Evolutionary conservation across 805 yeast genomes (phyloP).

Genomic region (Vanderwaltozyma tropicalis): DNA sequence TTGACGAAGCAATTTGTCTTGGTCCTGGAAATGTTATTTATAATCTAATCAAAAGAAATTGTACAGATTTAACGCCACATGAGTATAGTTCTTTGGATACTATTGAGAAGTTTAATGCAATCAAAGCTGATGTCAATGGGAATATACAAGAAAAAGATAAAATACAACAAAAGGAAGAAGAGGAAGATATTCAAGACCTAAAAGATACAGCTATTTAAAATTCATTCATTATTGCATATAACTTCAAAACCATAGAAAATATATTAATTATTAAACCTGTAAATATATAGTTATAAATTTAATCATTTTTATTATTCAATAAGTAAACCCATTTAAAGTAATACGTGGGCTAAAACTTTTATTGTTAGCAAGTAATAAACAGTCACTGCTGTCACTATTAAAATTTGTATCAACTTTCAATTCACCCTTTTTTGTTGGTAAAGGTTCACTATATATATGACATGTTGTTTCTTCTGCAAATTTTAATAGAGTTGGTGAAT

Average conservation of each 20-base stretch:
- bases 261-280: too few relatives aligned
- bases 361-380: neutral
- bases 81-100: slow-evolving; percentile 22
- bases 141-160: too few relatives aligned
- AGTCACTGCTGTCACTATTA: neutral
- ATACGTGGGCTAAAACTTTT: slow-evolving; percentile 10
- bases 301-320: neutral
- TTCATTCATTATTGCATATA: too few relatives aligned
- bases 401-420: neutral
- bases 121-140: neutral
- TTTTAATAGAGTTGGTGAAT: slow-evolving; percentile 23
- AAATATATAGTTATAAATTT: too few relatives aligned
- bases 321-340: slow-evolving; percentile 5
- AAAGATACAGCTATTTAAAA: too few relatives aligned
- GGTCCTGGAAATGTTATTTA: slow-evolving; percentile 27
- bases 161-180: neutral
- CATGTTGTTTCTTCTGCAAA: slow-evolving; percentile 17
- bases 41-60: slow-evolving; percentile 22
- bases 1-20: slow-evolving; percentile 16
- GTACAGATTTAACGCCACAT: slow-evolving; percentile 11
- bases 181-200: neutral
- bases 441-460: slow-evolving; percentile 24
- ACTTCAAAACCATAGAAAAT: too few relatives aligned
- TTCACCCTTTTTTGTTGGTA: slow-evolving; percentile 8
- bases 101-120: slow-evolving; percentile 13